Evolutionary conservation across 2,329 filamentous ascomycete species (phyloP), one percentile per base, ranked within the genome.

Genomic region (Bipolaris gigantea): DNA sequence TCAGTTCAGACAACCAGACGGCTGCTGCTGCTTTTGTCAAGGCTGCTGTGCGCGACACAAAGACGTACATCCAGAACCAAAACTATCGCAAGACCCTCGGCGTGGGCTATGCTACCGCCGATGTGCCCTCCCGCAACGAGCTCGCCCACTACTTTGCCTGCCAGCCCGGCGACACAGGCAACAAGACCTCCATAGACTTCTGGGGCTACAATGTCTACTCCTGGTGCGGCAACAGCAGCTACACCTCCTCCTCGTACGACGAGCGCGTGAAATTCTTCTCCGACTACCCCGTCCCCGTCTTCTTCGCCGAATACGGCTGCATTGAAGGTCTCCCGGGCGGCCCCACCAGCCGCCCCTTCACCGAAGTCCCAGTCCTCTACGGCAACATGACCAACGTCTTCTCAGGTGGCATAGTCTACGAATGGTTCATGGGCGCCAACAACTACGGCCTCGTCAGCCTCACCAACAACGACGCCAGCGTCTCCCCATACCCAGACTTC

Each of bases 201-300:
- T 97, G 92, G 90, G 94, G 94, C 53, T 97, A 97, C 87, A 99
- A 99, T 81, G 96, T 97, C 77, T 99, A 97, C 83, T 95, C 92
- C 40, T 99, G 94, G 94, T 99, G 94, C 74, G 94, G 93, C 62
- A 75, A 92, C 66, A 95, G 89, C 73, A 85, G 80, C 70, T 94
- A 89, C 78, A 69, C 80, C 30, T 71, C 80, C 48, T 97, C 94
- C 0, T 90, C 90, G 38, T 99, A 94, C 77, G 81, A 87, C 62
- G 82, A 85, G 56, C 89, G 93, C 74, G 91, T 92, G 61, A 75
- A 89, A 51, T 94, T 96, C 79, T 97, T 96, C 81, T 76, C 81
- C 55, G 84, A 88, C 73, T 99, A 94, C 81, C 91, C 90, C 2
- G 90, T 97, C 2, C 94, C 94, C 41, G 89, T 92, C 70, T 97